Evolutionary conservation across 2,329 filamentous ascomycete species (phyloP), one percentile per base, ranked within the genome.

Genomic region (Epichloe baconii): DNA sequence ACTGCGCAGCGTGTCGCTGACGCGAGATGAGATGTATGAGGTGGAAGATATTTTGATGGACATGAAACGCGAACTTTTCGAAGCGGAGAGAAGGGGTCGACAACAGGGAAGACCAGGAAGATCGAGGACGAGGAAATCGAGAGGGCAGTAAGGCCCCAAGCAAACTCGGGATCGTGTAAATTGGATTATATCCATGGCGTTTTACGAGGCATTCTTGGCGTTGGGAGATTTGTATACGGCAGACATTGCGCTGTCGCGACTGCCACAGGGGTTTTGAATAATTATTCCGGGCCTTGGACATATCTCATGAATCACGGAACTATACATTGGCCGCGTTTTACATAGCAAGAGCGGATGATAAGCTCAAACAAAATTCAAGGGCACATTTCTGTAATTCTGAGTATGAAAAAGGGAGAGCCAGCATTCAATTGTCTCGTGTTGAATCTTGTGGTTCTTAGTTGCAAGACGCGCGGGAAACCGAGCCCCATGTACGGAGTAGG

Each of bases 21-120:
- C 80, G 15, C 74, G 79, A 11, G 72, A 78, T 11, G 81, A 87
- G 54, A 78, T 88, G 49, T 76, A 82, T 53, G 75, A 83, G 62
- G 75, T 93, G 57, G 87, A 93, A 61, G 84, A 90, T 62, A 70
- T 88, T 59, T 74, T 93, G 62, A 87, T 90, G 71, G 85, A 91
- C 64, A 79, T 91, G 56, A 83, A 86, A 64, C 75, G 78, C 55
- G 81, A 85, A 64, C 74, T 90, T 48, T 86, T 85, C 63, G 79
- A 83, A 51, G 87, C 86, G 15, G 82, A 82, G 59, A 72, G 72
- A 59, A 75, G 85, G 54, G 75, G 78, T 38, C 66, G 56, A 50
- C 11, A 42, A 35, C 35, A 52, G 45, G 35, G 42, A 36, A 41
- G 34, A 21, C 44, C 35, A 26, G 41, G 21, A 23, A 44, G 44